Conservation (phyloP, 1,284 basidiomycete species). For the Coniophora puteana region DNA sequence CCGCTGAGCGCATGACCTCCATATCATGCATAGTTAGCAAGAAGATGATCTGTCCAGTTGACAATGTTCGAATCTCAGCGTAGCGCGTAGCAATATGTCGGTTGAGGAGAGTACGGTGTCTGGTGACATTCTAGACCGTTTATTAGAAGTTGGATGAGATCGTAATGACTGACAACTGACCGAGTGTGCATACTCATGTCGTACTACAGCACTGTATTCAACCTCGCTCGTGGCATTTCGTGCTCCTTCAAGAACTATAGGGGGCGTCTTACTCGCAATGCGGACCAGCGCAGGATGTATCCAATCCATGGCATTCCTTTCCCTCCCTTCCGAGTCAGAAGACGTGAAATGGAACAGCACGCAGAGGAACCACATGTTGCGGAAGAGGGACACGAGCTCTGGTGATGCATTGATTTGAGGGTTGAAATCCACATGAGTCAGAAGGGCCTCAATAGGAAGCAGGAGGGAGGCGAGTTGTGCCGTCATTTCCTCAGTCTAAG, state of each 20-base stretch:
- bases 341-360: slow-evolving; percentile 76
- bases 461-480: slow-evolving; percentile 84
- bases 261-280: slow-evolving; percentile 88
- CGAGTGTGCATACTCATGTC: slow-evolving; percentile 82
- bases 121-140: slow-evolving; percentile 39
- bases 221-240: slow-evolving; percentile 88
- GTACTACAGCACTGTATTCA: slow-evolving; percentile 90
- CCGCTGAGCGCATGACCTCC: slow-evolving; percentile 82
- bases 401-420: slow-evolving; percentile 57
- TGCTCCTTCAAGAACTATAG: slow-evolving; percentile 79
- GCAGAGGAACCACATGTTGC: slow-evolving; percentile 94
- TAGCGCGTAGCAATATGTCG: slow-evolving; percentile 69
- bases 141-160: slow-evolving; percentile 5
- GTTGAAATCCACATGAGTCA: slow-evolving; percentile 74
- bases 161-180: slow-evolving; percentile 39
- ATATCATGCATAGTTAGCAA: slow-evolving; percentile 86
- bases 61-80: slow-evolving; percentile 73
- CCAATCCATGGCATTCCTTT: slow-evolving; percentile 69
- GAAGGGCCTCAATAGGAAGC: slow-evolving; percentile 86
- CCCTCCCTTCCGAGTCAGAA: slow-evolving; percentile 38
- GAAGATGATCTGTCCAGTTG: slow-evolving; percentile 85
- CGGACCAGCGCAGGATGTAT: slow-evolving; percentile 71
- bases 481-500: slow-evolving; percentile 80
- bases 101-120: slow-evolving; percentile 62
- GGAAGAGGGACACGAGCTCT: slow-evolving; percentile 79